These are phyloP conservation scores for Trichoderma orchidacearum DNA, from an alignment of 495 filamentous ascomycete genomes.

Conservation along the genomic window DNA sequence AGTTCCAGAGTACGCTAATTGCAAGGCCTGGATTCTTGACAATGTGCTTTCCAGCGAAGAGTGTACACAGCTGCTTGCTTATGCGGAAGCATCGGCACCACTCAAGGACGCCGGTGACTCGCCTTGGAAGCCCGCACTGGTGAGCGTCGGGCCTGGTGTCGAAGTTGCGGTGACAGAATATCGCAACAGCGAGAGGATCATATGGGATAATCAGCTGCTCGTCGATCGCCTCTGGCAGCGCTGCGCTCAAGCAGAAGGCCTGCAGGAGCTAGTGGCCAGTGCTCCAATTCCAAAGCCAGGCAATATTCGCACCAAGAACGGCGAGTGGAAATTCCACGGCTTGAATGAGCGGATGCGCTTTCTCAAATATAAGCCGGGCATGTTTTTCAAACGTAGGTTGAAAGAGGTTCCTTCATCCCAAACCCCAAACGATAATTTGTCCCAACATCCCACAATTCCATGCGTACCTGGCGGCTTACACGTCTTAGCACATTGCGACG, in stretches of 20 bases:
- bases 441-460: no score
- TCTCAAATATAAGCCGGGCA: constrained; percentile 59
- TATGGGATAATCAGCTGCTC: constrained; percentile 52
- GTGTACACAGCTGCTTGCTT: constrained; percentile 39
- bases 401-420: no score
- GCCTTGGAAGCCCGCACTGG: constrained; percentile 48
- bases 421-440: no score
- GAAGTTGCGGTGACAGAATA: constrained; percentile 41
- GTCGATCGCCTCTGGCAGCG: constrained; percentile 48
- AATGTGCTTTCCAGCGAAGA: constrained; percentile 46
- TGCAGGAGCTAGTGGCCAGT: constrained; percentile 14
- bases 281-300: constrained; percentile 1
- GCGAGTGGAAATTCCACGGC: constrained; percentile 36
- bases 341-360: constrained; percentile 74
- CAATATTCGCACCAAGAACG: constrained; percentile 1
- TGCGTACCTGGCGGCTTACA: not conserved
- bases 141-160: constrained; percentile 52
- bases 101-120: constrained; percentile 7
- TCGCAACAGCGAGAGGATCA: constrained; percentile 61
- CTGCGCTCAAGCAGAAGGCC: constrained; percentile 14
- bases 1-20: constrained; percentile 38
- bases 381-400: constrained; percentile 60
- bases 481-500: constrained; percentile 58
- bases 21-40: constrained; percentile 51
- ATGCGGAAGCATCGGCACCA: constrained; percentile 39